Base-by-base conservation (phyloP, 2,329 filamentous ascomycete species). In the Fragosphaeria purpurea region DNA sequence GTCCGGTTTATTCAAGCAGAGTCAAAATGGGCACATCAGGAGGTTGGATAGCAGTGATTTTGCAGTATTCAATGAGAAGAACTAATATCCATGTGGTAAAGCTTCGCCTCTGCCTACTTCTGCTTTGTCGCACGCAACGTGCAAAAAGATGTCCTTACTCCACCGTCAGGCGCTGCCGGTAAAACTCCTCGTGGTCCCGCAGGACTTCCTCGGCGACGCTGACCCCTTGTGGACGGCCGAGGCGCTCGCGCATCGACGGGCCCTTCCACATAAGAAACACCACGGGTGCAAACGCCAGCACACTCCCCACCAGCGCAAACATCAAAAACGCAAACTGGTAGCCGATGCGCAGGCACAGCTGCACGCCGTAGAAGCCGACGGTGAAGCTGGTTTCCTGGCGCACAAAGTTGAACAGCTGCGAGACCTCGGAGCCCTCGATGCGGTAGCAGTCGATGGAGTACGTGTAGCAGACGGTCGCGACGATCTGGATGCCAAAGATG, bases 401-500 rank as follows among this genome's bases (percentile, higher is more conserved):
- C 7, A 45, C 31, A 22, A 45, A 45, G 43, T 45, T 45, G 32
- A 45, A 45, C 11, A 45, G 43, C 43, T 45, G 43, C 8, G 43
- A 45, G 22, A 45, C 43, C 30, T 45, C 43, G n/a, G 41, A 42
- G 41, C 35, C 35, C 11, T 37, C 35, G 11, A 37, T 37, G 44
- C 50, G 47, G 37, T 53, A 51, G 38, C 53, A 53, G 46, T 55
- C 51, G 42, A 55, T 49, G 33, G 44, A 49, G 44, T 53, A 55
- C 4, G 50, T 53, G 41, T 55, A 53, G 22, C 35, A 63, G 12
- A 13, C 60, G 58, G 55, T 64, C 58, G 56, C 64, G 59, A 37
- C 62, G 56, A 35, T 61, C 62, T 45, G 63, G 62, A 41, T 58
- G 57, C 38, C 62, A 60, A 53, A 64, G 61, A 44, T 61, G 59